These are phyloP conservation scores for Backusella parvicylindrica DNA, from an alignment of 192 early-diverging fungal species.

Conservation along the genomic window DNA sequence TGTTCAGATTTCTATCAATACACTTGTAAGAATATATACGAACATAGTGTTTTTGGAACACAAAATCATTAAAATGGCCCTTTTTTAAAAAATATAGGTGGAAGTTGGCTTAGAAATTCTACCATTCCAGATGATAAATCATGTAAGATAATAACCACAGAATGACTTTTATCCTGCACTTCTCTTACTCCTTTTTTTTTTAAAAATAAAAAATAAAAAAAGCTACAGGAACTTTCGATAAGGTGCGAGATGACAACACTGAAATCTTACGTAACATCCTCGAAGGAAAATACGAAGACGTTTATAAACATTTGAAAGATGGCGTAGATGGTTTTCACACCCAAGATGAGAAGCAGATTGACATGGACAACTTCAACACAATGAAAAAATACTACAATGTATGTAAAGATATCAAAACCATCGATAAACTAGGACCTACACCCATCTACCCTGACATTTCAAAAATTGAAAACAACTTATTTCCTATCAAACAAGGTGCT, in stretches of 20 bases:
- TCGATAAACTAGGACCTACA: conserved; percentile 34
- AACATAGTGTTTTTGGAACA: too few relatives aligned
- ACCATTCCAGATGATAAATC: conserved; percentile 62
- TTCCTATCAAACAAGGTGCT: neutral
- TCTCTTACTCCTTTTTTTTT: neutral
- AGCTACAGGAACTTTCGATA: conserved; percentile 23
- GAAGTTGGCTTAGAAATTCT: conserved; percentile 51
- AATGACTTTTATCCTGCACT: neutral
- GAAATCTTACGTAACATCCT: conserved; percentile 46
- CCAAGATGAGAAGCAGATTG: conserved; percentile 33
- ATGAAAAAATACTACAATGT: conserved; percentile 53
- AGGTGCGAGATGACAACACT: conserved; percentile 22
- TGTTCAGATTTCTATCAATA: conserved; percentile 69
- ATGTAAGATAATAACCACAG: conserved; percentile 1
- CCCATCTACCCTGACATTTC: conserved; percentile 38
- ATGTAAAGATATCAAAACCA: conserved; percentile 46
- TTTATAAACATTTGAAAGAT: neutral
- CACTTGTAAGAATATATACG: conserved; percentile 55
- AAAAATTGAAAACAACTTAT: conserved; percentile 31
- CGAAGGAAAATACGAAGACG: conserved; percentile 38
- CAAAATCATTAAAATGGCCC: too few relatives aligned
- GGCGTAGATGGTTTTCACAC: conserved; percentile 15
- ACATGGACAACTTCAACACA: conserved; percentile 52
- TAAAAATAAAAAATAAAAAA: neutral
- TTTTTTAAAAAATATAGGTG: conserved; percentile 35